phyloP scores from a whole-genome alignment of 2,329 filamentous ascomycete genomes.

The Magnaporthiopsis rhizophila region DNA sequence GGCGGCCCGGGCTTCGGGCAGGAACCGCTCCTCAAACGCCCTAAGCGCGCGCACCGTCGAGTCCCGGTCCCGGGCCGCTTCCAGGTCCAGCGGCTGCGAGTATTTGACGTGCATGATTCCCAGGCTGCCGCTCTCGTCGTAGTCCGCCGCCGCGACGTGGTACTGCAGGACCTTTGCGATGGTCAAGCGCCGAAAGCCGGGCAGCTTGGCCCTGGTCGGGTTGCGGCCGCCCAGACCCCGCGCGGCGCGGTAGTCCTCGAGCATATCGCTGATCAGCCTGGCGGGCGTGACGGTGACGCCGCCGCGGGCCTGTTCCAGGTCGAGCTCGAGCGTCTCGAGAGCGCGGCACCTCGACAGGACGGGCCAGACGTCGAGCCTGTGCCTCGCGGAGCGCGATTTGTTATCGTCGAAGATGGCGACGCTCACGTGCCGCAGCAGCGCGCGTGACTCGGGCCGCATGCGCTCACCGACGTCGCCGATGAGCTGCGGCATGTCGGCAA shows the following conservation, averaged over 20 bases:
- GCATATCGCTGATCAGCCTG: not conserved
- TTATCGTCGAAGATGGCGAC: slow-evolving; percentile 4
- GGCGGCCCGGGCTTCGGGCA: not conserved
- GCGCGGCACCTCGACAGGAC: slow-evolving; percentile 8
- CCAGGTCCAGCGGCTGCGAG: not conserved
- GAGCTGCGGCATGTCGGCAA: slow-evolving; percentile 4
- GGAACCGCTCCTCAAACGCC: not conserved
- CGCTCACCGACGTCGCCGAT: slow-evolving; percentile 6
- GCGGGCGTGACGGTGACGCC: not conserved
- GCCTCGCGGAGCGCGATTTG: too few relatives aligned
- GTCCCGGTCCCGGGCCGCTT: not conserved
- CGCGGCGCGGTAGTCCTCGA: not conserved
- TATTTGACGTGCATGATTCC: not conserved
- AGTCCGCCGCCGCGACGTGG: not conserved
- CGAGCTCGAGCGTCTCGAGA: slow-evolving; percentile 10
- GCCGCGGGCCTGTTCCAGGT: not conserved
- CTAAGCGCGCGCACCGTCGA: not conserved
- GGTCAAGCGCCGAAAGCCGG: not conserved
- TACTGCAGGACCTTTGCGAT: not conserved
- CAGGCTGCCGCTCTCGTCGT: not conserved
- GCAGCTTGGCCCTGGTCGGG: not conserved
- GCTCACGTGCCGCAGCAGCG: slow-evolving; percentile 12
- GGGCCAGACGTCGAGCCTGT: slow-evolving; percentile 1
- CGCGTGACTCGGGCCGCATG: slow-evolving; percentile 11
- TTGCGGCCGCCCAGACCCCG: not conserved